Percentiles rank a stretch among this genome's conserved stretches.
Evolutionary conservation across 1,284 basidiomycete species (phyloP).

Genomic region (Puccinia hordei): DNA sequence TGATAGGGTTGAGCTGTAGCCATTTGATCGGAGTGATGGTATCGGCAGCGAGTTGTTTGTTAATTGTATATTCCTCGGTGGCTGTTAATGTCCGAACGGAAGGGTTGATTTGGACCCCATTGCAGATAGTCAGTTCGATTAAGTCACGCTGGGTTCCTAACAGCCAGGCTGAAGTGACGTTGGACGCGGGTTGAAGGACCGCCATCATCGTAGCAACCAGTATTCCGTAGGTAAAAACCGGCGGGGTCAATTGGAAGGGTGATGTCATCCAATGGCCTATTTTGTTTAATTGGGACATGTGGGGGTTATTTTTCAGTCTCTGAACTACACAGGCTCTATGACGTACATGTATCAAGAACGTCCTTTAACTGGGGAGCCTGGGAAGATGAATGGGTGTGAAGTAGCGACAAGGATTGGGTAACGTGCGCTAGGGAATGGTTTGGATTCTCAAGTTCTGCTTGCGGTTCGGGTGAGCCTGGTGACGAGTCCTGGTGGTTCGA

Average conservation of each 20-base stretch:
- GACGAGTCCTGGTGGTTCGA: too few relatives aligned
- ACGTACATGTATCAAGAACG: not conserved
- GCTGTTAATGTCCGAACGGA: not conserved
- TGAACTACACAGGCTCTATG: too few relatives aligned
- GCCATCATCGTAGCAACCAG: not conserved
- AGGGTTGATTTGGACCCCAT: not conserved
- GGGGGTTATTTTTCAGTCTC: too few relatives aligned
- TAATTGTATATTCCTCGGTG: not conserved
- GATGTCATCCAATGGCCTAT: not conserved
- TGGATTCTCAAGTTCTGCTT: not conserved
- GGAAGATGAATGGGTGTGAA: not conserved
- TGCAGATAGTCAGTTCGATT: not conserved
- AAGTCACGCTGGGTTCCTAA: not conserved
- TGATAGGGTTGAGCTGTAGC: slow-evolving; percentile 4
- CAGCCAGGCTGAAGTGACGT: slow-evolving; percentile 2
- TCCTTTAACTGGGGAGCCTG: not conserved
- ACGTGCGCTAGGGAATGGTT: not conserved
- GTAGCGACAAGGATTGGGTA: not conserved
- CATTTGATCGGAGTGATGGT: not conserved
- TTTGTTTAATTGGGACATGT: not conserved
- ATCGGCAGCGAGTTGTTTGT: slow-evolving; percentile 1
- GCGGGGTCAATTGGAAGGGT: not conserved
- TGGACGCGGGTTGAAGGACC: not conserved
- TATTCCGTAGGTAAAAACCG: not conserved
- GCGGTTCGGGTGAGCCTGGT: too few relatives aligned